Evolutionary conservation across 306 rosid genomes (phyloP), one percentile per base, ranked within the genome.

Genomic region (Neltuma alba): DNA sequence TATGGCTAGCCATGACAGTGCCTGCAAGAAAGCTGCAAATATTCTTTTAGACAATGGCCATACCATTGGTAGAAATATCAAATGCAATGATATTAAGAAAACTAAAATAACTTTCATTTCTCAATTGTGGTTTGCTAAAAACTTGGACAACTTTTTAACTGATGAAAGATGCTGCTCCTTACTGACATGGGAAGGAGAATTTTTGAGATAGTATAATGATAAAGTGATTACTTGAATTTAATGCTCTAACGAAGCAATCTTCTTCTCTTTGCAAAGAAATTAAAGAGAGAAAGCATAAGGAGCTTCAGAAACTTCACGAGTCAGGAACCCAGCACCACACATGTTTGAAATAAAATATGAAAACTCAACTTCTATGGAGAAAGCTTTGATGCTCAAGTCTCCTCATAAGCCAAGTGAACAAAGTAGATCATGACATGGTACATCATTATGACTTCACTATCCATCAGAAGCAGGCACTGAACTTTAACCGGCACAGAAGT

Each of bases 1-100:
- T 78, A 95, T 81, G 27, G 90, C 89, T 44, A 95, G 74, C 99
- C 99, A 93, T 76, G 99, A 92, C 50, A 89, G 74, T 75, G 97
- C 98, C 87, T 95, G 98, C 80, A 95, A 88, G 57, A 91, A 83
- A 68, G 98, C 98, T 94, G 95, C 91, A 87, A 70, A 75, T 73
- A 75, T 70, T 42, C 60, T 48, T 48, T 71, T 45, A 57, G 72
- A 41, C 76, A 33, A 64, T n/a, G 18, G 79, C 47, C 61, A 70
- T 45, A 62, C 13, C 52, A 44, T 8, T 31, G 7, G 65, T 44
- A 73, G 55, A 68, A 47, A 81, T 50, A 60, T 25, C 28, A 74
- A 77, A 80, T 77, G 68, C 50, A 67, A 48, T 33, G 71, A 77
- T 64, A 71, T 0, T 40, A 63, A 27, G 7, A 62, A 45, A 20